Evolutionary conservation across 2,329 filamentous ascomycete genomes (phyloP), one percentile per base, ranked within the genome.

Genomic region (Fusarium multiceps): DNA sequence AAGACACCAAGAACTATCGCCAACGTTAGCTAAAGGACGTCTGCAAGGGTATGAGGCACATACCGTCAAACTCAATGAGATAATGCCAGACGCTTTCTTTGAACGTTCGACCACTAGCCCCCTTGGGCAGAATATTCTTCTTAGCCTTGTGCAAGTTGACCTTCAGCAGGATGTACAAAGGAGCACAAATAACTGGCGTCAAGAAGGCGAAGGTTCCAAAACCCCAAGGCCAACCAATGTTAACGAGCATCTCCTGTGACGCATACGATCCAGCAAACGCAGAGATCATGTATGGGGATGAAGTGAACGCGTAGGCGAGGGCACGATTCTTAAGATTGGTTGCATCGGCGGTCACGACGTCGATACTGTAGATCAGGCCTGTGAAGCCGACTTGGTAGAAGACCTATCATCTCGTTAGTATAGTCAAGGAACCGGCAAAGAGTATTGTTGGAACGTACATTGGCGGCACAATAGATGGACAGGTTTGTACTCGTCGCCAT

Each of bases 121-220:
- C 61, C 16, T 75, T 63, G 0, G 55, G 75, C 3, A 82, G 62
- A 6, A 86, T 70, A 0, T 87, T 87, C 11, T 81, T 71, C 53
- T 82, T 82, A 66, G 89, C 89, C 72, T 88, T 88, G 32, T 80
- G 80, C 50, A 87, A 83, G 72, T 89, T 87, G 69, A 82, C 74
- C 59, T 85, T 81, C 56, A 90, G 78, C 6, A 90, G 77, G 9
- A 83, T 68, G 45, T 86, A 85, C 32, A 92, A 76, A 0, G 90
- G 90, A 4, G 80, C 49, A 78, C 84, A 45, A 7, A 80, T 84
- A 16, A 85, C 79, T 0, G 88, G 88, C 16, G 88, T 73, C 55
- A 90, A 84, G 68, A 91, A 88, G 20, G 86, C 84, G 75, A 88
- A 91, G 67, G 83, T 83, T n/a, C 88, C 89, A 65, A 88, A 90